Base-by-base conservation (phyloP, 2,329 filamentous ascomycete species). In the Penicillium oxalicum region DNA sequence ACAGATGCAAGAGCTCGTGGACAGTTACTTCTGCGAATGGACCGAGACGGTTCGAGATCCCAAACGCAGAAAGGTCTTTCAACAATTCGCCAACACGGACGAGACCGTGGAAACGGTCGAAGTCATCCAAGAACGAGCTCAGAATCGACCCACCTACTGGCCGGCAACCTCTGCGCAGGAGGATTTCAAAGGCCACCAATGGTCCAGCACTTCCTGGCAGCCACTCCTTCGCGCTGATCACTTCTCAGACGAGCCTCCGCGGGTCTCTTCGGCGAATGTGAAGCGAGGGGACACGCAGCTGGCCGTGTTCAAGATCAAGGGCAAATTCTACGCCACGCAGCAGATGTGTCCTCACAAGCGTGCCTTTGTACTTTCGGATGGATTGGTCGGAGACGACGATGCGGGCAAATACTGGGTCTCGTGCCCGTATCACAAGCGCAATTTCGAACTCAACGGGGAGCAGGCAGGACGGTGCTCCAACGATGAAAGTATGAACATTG, bases 331-430 rank as follows among this genome's bases (percentile, higher is more conserved):
- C 68, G 87, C 87, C 50, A 87, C 86, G 11, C 90, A 95, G 72
- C 88, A 95, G 65, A 95, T 95, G 90, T 95, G 90, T 66, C 90
- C 90, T 8, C 89, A 95, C 73, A 93, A 91, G 71, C 84, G 89
- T 9, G 84, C 89, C 1, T 95, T 95, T 62, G 85, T 91, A n/a
- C 80, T 95, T 26, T 86, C 86, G 0, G 91, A 95, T 64, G 88
- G 89, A 1, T 73, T 95, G 7, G 79, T 95, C 40, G 90, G 91
- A 36, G 84, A 72, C 40, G 66, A 71, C 40, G 61, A 72, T 50
- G 67, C 75, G 39, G 76, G 80, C 53, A 83, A 83, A 51, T 83
- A 90, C n/a, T 95, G 86, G 84, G 81, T 95, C 13, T 88, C 84
- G 1, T 95, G 89, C 63, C 90, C 90, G 0, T 83, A 86, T 68